Percentiles rank a stretch among this genome's conserved stretches.
These are phyloP conservation scores for Berkeleyomyces rouxiae DNA, from an alignment of 2,329 filamentous ascomycete genomes.

Conservation along the genomic window DNA sequence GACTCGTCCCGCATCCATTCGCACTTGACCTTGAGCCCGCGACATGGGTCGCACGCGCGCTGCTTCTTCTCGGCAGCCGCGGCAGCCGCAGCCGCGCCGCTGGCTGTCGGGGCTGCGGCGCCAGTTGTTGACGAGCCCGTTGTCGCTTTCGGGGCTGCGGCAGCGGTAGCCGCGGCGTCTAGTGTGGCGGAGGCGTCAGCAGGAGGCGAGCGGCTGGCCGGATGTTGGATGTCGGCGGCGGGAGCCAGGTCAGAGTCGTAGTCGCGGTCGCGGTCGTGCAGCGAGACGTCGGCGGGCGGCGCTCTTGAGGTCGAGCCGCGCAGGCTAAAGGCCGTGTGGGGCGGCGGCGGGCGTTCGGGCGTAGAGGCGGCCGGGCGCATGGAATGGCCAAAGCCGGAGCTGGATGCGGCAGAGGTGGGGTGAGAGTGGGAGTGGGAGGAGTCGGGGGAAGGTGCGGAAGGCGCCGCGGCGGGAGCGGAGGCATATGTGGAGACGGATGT, in stretches of 20 bases:
- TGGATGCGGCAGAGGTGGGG: not conserved
- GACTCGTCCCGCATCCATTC: slow-evolving; percentile 50
- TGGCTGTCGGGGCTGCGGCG: not conserved
- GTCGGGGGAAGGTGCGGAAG: not conserved
- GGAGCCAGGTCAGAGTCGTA: not conserved
- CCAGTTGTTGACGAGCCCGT: not conserved
- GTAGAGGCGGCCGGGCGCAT: not conserved
- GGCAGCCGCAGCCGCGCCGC: slow-evolving; percentile 12
- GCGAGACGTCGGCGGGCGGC: not conserved
- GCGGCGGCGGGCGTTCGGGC: not conserved
- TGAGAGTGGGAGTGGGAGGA: not conserved
- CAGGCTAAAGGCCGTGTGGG: not conserved
- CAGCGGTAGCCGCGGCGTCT: not conserved
- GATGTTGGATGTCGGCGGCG: not conserved
- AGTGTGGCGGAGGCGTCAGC: not conserved
- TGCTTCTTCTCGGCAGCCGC: slow-evolving; percentile 43
- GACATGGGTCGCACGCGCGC: slow-evolving; percentile 60
- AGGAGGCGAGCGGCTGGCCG: not conserved
- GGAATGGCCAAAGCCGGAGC: not conserved
- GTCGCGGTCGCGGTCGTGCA: not conserved
- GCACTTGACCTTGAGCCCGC: slow-evolving; percentile 67
- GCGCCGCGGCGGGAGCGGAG: not conserved
- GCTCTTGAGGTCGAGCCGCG: not conserved
- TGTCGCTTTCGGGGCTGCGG: not conserved
- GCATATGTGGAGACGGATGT: no score